Base-by-base conservation (phyloP, 345 rosid genomes). In the Garcia nutans region DNA sequence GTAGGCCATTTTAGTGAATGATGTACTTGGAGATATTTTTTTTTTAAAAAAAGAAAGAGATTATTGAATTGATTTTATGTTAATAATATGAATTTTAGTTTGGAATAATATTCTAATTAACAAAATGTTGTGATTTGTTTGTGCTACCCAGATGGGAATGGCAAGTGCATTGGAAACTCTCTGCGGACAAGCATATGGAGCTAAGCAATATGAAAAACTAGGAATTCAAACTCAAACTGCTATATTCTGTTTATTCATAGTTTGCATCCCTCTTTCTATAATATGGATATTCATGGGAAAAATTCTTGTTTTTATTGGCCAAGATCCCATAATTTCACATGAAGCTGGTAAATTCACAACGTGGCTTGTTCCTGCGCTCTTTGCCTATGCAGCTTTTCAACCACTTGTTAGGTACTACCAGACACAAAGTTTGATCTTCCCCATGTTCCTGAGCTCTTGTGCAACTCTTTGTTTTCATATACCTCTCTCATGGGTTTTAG, bases 111-210 rank as follows among this genome's bases (percentile, higher is more conserved):
- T 37, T 37, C 41, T 31, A 31, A 52, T 31, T 70, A 33, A 28
- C 15, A 26, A 17, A 42, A 28, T n/a, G 57, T 8, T 42, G 76
- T 47, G 54, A 74, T 74, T 54, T 71, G 71, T 73, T 10, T 33
- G 10, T 55, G 50, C 6, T 10, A 0, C 10, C 64, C 92, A 91
- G 97, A 78, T 84, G 64, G 97, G 97, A 44, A 85, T 93, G 84
- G 84, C 99, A 1, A 85, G 79, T 82, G 96, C 92, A 20, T 75
- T 92, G 78, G 97, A 95, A 80, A 95, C 97, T 37, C 63, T 95
- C 59, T 83, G 90, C 70, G 97, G 99, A 4, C 97, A 93, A 88
- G 91, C 93, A 2, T 82, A 85, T 74, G 97, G 97, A 86, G 94
- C 97, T 56, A 72, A 85, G 24, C 94, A 90, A 58, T 90, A 76